Base-by-base conservation (phyloP, 495 filamentous ascomycete genomes). In the Podospora sp. region DNA sequence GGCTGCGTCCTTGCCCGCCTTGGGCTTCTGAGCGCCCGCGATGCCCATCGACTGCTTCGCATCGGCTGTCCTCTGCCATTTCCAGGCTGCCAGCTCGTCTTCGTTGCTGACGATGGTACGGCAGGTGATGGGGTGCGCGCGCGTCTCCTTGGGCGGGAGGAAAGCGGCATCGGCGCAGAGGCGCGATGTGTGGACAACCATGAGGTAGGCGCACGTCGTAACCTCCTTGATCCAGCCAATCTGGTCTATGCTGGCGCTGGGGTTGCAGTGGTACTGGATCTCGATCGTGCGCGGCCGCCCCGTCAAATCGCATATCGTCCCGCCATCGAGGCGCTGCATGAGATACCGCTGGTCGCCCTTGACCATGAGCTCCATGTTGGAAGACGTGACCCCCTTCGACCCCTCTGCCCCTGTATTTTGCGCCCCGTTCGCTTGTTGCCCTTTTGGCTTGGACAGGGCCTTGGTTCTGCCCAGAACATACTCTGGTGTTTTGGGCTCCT, bases 141-240 rank as follows among this genome's bases (percentile, higher is more conserved):
- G 88, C 66, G 90, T 90, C 61, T 92, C 88, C 65, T 93, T 90
- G 1, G 93, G 92, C 9, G 94, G 93, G 49, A 92, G 82, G 78
- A 99, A 99, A 6, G 94, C 94, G 24, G 93, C 88, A 69, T 99
- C 95, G 73, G 91, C 89, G 77, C 95, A 99, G 53, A 99, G 87
- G 1, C 94, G 87, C 2, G 95, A 92, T 0, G 95, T 99, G 74
- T 97, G 91, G 60, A 99, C 88, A 0, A 96, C 87, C 92, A 99
- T 96, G 51, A 97, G 80, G 69, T 99, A 99, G 24, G 92, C 89
- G 79, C 95, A 99, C 9, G 93, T 97, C 9, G 89, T 90, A 5
- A 96, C 84, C 75, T 99, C 95, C 73, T 99, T 99, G 80, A 99
- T 96, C 86, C 91, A 93, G 55, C 89, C 91, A 68, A 98, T 97